A percentile compares a stretch with the other conserved stretches of the same genome.
These are phyloP conservation scores for Tephrocybe sp. DNA, from an alignment of 768 basidiomycete genomes.

Conservation along the genomic window DNA sequence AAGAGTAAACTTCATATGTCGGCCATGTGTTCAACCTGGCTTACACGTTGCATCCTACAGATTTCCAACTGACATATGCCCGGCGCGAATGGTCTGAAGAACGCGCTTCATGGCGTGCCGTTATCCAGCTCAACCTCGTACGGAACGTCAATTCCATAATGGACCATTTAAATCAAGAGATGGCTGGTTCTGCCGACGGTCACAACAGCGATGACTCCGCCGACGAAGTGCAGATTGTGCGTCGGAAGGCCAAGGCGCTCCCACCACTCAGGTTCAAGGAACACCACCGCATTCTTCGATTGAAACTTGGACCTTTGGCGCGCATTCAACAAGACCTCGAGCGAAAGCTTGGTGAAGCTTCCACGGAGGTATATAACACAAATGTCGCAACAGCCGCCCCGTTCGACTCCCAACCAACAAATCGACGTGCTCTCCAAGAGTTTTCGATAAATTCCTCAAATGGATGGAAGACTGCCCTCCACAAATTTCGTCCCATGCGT, in stretches of 20 bases:
- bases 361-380: slow-evolving; percentile 47
- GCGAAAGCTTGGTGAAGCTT: slow-evolving; percentile 53
- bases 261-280: slow-evolving; percentile 54
- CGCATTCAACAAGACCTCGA: slow-evolving; percentile 61
- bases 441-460: slow-evolving; percentile 61
- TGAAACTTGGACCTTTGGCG: slow-evolving; percentile 56
- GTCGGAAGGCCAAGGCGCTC: slow-evolving; percentile 34
- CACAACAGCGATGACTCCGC: slow-evolving; percentile 37
- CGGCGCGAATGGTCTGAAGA: slow-evolving; percentile 68
- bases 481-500: slow-evolving; percentile 45
- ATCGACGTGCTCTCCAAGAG: slow-evolving; percentile 38
- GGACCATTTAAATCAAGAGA: slow-evolving; percentile 54
- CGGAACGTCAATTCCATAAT: slow-evolving; percentile 68
- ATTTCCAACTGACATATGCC: slow-evolving; percentile 77
- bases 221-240: slow-evolving; percentile 32
- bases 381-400: slow-evolving; percentile 39
- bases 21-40: slow-evolving; percentile 7
- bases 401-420: slow-evolving; percentile 26
- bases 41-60: slow-evolving; percentile 25
- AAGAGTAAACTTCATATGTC: slow-evolving; percentile 49
- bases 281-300: slow-evolving; percentile 56
- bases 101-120: slow-evolving; percentile 66
- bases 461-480: slow-evolving; percentile 65
- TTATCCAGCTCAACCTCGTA: slow-evolving; percentile 78
- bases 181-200: slow-evolving; percentile 36